Conservation (phyloP, 192 early-diverging fungal genomes). For the Diversispora eburnea region DNA sequence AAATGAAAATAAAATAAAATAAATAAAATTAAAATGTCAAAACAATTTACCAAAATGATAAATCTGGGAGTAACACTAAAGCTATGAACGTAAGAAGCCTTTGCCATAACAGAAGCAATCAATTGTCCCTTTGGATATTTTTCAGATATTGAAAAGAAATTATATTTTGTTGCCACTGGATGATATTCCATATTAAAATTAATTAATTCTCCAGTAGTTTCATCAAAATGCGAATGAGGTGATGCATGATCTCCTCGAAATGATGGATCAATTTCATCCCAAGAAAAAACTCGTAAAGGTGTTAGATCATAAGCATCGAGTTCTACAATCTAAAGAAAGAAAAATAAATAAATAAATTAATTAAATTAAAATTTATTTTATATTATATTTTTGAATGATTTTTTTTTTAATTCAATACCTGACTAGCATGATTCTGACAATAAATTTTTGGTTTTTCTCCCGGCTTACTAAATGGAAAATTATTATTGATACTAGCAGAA, state of each 20-base stretch:
- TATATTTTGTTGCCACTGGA: slow-evolving; percentile 62
- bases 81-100: slow-evolving; percentile 69
- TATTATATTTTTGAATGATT: no score
- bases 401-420: slow-evolving; percentile 33
- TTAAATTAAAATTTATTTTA: not conserved
- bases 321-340: slow-evolving; percentile 51
- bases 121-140: slow-evolving; percentile 59
- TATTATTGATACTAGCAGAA: slow-evolving; percentile 53
- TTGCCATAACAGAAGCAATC: slow-evolving; percentile 59
- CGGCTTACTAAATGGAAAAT: slow-evolving; percentile 51
- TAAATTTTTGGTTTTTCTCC: slow-evolving; percentile 63
- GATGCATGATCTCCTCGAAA: slow-evolving; percentile 63
- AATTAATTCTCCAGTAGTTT: slow-evolving; percentile 68
- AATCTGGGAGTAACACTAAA: slow-evolving; percentile 73
- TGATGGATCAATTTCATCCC: slow-evolving; percentile 57
- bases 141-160: slow-evolving; percentile 61
- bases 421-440: slow-evolving; percentile 65
- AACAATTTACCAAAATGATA: slow-evolving; percentile 57
- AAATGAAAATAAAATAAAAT: not conserved
- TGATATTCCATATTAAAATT: slow-evolving; percentile 72
- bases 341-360: slow-evolving; percentile 2
- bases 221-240: slow-evolving; percentile 70
- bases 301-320: slow-evolving; percentile 64
- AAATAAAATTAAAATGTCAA: not conserved
- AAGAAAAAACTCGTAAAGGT: slow-evolving; percentile 56